These are phyloP conservation scores for Cryphonectria naterciae DNA, from an alignment of 2,329 filamentous ascomycete genomes.

Conservation along the genomic window DNA sequence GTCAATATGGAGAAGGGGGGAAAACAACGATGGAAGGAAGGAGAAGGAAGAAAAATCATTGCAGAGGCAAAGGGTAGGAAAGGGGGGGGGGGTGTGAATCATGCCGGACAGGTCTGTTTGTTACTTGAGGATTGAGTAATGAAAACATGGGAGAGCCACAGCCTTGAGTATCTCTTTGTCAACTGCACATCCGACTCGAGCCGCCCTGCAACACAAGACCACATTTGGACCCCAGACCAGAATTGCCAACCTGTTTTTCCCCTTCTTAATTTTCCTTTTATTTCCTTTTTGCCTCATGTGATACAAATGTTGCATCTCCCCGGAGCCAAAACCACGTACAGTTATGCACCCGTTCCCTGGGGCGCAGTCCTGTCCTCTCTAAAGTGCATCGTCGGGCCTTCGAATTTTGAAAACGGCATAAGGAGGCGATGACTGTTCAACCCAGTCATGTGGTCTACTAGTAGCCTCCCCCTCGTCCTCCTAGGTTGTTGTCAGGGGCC, in stretches of 20 bases:
- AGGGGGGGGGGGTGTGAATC: constrained; percentile 1
- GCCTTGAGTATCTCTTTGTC: constrained; percentile 30
- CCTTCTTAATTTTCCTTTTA: neutral
- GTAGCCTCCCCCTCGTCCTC: neutral
- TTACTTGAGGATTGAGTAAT: constrained; percentile 31
- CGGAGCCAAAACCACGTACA: neutral
- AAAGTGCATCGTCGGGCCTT: too few relatives aligned
- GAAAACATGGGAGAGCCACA: constrained; percentile 24
- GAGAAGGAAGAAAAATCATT: neutral
- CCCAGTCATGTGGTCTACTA: constrained; percentile 1
- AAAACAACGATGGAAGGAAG: neutral
- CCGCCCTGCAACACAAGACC: constrained; percentile 13
- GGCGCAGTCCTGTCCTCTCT: too few relatives aligned
- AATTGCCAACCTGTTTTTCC: neutral
- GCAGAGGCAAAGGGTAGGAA: constrained; percentile 2
- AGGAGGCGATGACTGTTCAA: neutral
- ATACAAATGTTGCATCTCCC: constrained; percentile 15
- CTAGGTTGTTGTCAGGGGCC: neutral
- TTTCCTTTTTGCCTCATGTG: constrained; percentile 16
- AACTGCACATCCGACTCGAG: constrained; percentile 9
- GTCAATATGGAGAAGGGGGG: neutral
- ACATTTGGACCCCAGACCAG: neutral
- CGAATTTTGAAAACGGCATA: too few relatives aligned
- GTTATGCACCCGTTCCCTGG: neutral
- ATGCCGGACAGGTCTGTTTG: constrained; percentile 15